A percentile compares a stretch with the other conserved stretches of the same genome.
These are phyloP conservation scores for Sutorius eximius DNA, from an alignment of 1,284 basidiomycete genomes.

Conservation along the genomic window DNA sequence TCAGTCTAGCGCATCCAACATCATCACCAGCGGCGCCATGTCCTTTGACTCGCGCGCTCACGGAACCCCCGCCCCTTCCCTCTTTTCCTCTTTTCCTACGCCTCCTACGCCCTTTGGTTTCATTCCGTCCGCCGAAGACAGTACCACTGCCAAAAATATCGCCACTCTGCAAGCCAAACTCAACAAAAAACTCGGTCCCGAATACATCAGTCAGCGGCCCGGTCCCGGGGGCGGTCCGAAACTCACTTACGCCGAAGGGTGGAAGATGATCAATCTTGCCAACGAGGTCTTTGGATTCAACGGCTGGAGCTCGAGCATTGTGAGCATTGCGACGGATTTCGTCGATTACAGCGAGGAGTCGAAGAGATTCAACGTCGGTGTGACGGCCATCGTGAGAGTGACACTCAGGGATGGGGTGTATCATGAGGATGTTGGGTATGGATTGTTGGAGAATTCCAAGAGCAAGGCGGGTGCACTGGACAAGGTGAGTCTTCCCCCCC, in stretches of 20 bases:
- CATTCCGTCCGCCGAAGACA: constrained; percentile 48
- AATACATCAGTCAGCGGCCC: constrained; percentile 87
- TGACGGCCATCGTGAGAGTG: constrained; percentile 84
- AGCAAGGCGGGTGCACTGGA: constrained; percentile 87
- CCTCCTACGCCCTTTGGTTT: constrained; percentile 13
- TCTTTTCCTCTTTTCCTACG: background rate
- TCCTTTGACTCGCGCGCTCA: constrained; percentile 60
- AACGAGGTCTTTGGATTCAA: constrained; percentile 99
- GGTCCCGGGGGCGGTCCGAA: constrained; percentile 86
- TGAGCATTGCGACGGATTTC: constrained; percentile 75
- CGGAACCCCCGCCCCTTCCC: constrained; percentile 31
- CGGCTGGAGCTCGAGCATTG: constrained; percentile 90
- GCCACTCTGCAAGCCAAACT: constrained; percentile 81
- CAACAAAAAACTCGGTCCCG: constrained; percentile 88
- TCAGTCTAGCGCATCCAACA: constrained; percentile 18
- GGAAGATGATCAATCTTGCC: constrained; percentile 95
- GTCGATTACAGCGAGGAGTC: constrained; percentile 71
- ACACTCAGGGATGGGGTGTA: constrained; percentile 86
- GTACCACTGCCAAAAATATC: constrained; percentile 54
- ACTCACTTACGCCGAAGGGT: constrained; percentile 94
- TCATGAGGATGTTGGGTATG: constrained; percentile 95
- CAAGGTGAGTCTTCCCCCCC: constrained; percentile 61
- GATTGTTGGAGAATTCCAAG: constrained; percentile 81
- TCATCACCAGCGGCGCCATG: constrained; percentile 53
- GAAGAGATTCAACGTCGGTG: constrained; percentile 70